Base-by-base conservation (phyloP, 2,329 filamentous ascomycete species). In the Penicillium fuscoglaucum region DNA sequence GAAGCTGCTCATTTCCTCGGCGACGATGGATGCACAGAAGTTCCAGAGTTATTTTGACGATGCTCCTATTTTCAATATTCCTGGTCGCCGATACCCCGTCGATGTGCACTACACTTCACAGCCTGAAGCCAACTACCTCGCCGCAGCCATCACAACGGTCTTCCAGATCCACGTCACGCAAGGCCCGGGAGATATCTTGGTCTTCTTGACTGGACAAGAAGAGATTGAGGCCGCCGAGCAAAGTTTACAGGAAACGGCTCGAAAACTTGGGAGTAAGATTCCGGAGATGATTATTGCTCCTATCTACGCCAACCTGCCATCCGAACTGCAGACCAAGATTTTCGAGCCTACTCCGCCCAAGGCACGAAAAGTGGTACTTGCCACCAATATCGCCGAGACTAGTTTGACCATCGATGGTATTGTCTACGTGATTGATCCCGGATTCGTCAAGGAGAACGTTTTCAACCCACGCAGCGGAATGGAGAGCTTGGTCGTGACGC, bases 381-480 rank as follows among this genome's bases (percentile, higher is more conserved):
- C 93, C 0, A 98, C 95, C 2, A 99, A 99, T 71, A 98, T 99
- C 74, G 95, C 95, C 2, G 95, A 99, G 74, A 99, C 95, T 0
- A 92, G 87, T 80, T 78, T 99, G 70, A 99, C 95, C 0, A 96
- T 99, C 58, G 93, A 98, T 72, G 93, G 93, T 17, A 96, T 98
- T 59, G 90, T 93, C 9, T 97, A 96, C 72, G 95, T 98, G 37
- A 96, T 98, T 59, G 95, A 99, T 67, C 90, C 90, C 0, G 95
- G 95, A 0, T 96, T 96, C 64, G 91, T 95, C 62, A 99, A 99
- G 74, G 91, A 98, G 71, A 96, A 96, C 66, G 85, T 93, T 1
- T 98, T 93, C 78, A 96, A 96, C 62, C 89, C 93, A 0, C 86
- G 89, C 1, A 96, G 91, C 0, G 93, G 93, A 55, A 96, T 98